Evolutionary conservation across 441 rosid species (phyloP), one percentile per base, ranked within the genome.

Genomic region (Croton setiger): DNA sequence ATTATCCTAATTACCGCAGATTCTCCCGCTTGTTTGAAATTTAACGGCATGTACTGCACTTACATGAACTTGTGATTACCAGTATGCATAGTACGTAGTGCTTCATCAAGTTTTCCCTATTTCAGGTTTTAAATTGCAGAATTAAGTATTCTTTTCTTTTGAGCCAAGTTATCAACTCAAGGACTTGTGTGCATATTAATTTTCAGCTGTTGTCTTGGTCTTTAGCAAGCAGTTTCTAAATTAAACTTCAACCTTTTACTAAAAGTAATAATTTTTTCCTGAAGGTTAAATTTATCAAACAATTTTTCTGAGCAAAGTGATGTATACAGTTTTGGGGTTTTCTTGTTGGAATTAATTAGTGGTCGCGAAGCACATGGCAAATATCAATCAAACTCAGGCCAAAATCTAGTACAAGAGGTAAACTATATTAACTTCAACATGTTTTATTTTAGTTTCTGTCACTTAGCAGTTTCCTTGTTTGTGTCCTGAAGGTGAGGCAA

Each of bases 271-370:
- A 53, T 58, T 51, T 14, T 58, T 74, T 67, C 4, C 35, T 62
- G 13, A 71, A 83, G 87, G 82, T 72, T 84, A 65, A 65, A 63
- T 60, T 35, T 11, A 52, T 70, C 68, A 0, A 74, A 62, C 73
- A 66, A 35, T 31, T 76, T 49, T 74, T 75, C 82, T 13, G 68
- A 69, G 36, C 48, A 43, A 72, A 81, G 81, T 36, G 82, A 84
- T 51, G 83, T 81, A 23, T 84, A 81, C 66, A 78, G 84, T 65
- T 84, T 79, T 14, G 87, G 87, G 47, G 82, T 81, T 35, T 81
- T 84, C 76, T 70, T 84, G 23, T 60, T 84, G 20, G 87, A 77
- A 70, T 56, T 84, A 56, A 67, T 73, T n/a, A 76, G 82, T 44
- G 85, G 85, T 64, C 78, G 69, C 2, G 77, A 69, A 70, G 78